phyloP scores from a whole-genome alignment of 2,329 filamentous ascomycete genomes.

The Malbranchea cinnamomea region DNA sequence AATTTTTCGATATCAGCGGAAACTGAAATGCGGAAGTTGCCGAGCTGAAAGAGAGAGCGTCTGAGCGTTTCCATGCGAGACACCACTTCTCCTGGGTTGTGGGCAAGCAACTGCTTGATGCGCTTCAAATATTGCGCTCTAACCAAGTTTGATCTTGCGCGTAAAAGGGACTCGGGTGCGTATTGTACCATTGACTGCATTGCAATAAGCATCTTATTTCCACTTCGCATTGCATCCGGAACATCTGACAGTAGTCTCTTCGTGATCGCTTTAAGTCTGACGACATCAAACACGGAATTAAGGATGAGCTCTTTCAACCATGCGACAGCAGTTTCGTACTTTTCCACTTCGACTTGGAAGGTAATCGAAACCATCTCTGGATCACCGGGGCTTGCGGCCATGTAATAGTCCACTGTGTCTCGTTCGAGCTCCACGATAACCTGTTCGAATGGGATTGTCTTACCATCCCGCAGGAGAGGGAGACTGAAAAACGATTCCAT shows the following conservation, averaged over 20 bases:
- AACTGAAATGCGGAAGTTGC: slow-evolving; percentile 75
- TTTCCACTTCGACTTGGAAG: slow-evolving; percentile 76
- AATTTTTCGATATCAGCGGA: slow-evolving; percentile 68
- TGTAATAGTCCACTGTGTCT: slow-evolving; percentile 72
- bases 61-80: slow-evolving; percentile 64
- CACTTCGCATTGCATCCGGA: slow-evolving; percentile 79
- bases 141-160: slow-evolving; percentile 68
- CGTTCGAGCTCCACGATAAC: slow-evolving; percentile 82
- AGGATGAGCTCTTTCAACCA: slow-evolving; percentile 83
- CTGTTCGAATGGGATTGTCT: slow-evolving; percentile 73
- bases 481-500: slow-evolving; percentile 90
- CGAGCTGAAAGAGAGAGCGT: slow-evolving; percentile 59
- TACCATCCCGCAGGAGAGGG: slow-evolving; percentile 61
- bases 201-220: slow-evolving; percentile 44
- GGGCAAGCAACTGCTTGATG: slow-evolving; percentile 63
- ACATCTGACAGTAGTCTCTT: slow-evolving; percentile 81
- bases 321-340: slow-evolving; percentile 65
- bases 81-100: slow-evolving; percentile 61
- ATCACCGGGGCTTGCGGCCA: slow-evolving; percentile 52
- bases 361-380: slow-evolving; percentile 67
- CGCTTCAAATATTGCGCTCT: slow-evolving; percentile 78
- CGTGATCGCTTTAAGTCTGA: slow-evolving; percentile 45
- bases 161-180: slow-evolving; percentile 57
- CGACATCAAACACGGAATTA: slow-evolving; percentile 74
- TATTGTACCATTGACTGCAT: slow-evolving; percentile 67